phyloP scores from a whole-genome alignment of 768 basidiomycete genomes.

The Lactifluus hygrophoroides region DNA sequence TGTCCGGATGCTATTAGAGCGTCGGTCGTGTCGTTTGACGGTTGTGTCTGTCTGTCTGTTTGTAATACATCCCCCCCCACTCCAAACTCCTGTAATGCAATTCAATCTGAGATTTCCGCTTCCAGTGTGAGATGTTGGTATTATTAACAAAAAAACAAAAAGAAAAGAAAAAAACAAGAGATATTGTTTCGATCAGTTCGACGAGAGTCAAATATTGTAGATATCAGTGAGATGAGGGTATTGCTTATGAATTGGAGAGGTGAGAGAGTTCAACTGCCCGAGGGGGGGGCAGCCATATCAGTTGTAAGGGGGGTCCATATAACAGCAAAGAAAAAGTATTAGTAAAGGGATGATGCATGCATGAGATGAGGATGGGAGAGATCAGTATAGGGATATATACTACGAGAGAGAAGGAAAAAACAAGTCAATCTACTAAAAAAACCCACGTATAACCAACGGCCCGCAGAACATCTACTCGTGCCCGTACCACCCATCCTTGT shows the following conservation, averaged over 20 bases:
- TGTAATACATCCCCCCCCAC: neutral
- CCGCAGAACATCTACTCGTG: too few species aligned
- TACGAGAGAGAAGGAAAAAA: neutral
- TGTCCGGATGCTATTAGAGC: neutral
- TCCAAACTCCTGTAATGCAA: conserved; percentile 17
- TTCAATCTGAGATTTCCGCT: neutral
- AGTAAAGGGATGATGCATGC: neutral
- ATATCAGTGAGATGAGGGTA: conserved; percentile 10
- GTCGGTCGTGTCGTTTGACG: neutral
- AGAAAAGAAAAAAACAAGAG: neutral
- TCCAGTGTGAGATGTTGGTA: neutral
- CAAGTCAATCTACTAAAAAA: neutral
- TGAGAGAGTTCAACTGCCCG: neutral
- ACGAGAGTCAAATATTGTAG: neutral
- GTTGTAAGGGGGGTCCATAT: conserved; percentile 1
- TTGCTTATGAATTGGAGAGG: neutral
- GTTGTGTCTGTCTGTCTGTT: neutral
- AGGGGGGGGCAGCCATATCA: neutral
- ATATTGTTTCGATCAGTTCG: neutral
- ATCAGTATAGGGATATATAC: neutral
- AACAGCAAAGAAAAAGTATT: neutral
- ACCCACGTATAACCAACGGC: too few species aligned
- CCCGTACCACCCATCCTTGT: conserved; percentile 74
- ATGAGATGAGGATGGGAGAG: too few species aligned
- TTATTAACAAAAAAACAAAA: neutral